Evolutionary conservation across 768 basidiomycete species (phyloP), one percentile per base, ranked within the genome.

Genomic region (Leucosporidium creatinivorum): DNA sequence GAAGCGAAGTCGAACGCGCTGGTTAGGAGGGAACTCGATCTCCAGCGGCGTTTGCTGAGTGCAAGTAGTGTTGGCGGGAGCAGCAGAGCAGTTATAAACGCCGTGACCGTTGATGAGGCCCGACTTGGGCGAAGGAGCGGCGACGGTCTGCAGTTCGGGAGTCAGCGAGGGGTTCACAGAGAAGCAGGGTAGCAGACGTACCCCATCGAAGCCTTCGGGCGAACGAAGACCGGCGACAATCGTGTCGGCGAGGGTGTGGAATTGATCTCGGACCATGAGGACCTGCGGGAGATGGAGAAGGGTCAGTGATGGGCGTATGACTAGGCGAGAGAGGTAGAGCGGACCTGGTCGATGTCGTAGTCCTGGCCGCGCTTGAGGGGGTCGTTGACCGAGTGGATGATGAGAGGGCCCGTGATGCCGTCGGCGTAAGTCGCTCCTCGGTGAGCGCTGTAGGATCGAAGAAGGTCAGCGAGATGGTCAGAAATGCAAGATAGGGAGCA

Each of bases 321-420:
- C n/a, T n/a, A n/a, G n/a, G n/a, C n/a, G 10, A 10, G 39, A 44
- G 39, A 17, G 15, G 39, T 10, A 44, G 39, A 55, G 4, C 72
- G 10, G 5, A 74, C 62, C 51, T 69, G 64, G n/a, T 77, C 76
- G 47, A 74, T 65, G 55, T 77, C 74, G 39, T 62, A 77, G 63
- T 77, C 74, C 10, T 21, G 25, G 15, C 75, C 75, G n/a, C 69
- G 65, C 33, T 63, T 58, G 33, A 77, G 62, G 4, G 75, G 74
- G 55, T 77, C 76, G 18, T 62, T 52, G 0, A 59, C 50, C 17
- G 58, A 50, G 26, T 69, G 68, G 21, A 69, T 47, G 59, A 69
- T 36, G 63, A 69, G 26, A 17, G 68, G 63, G 7, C 39, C 76
- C 13, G 51, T 59, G 25, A 76, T 31, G 6, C 75, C 75, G 56